Base-by-base conservation (phyloP, 345 rosid genomes). In the Conringia planisiliqua region DNA sequence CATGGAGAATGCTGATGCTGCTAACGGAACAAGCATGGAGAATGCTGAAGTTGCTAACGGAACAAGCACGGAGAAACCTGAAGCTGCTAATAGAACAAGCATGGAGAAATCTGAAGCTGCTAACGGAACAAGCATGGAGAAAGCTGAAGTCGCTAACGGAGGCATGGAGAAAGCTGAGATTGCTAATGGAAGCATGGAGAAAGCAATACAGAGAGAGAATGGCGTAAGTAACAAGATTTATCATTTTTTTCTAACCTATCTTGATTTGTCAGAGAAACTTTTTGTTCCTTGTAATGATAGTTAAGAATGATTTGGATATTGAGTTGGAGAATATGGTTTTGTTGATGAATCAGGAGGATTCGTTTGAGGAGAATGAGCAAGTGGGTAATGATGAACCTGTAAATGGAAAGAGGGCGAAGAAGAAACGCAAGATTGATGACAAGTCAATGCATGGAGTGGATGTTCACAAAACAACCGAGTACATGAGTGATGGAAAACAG, bases 291-390 rank as follows among this genome's bases (percentile, higher is more conserved):
- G 8, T 1, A 32, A 7, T 32, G 0, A 32, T 32, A 32, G 47
- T 42, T 42, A 10, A 11, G 24, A 57, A 6, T 39, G 39, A 27
- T 72, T 62, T 61, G 40, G 20, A 1, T 60, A 11, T 47, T 36
- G 4, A 22, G 30, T 22, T 51, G 3, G 50, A 4, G 7, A 1
- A 24, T 22, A 43, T 13, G 46, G 10, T 36, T 68, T 35, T 36
- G 43, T 68, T 55, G 1, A 18, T 62, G 43, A 20, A 72, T 39
- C 26, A 72, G 76, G 76, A 61, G 27, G 69, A 24, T 20, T 17
- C 40, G n/a, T 33, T 33, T 18, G 24, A 46, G 17, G 43, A 57
- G 29, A 9, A 24, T 3, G 61, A 26, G 38, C 18, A 24, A 24
- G 30, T 16, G 42, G n/a, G 42, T 22, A 47, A 3, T 71, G 36